These are phyloP conservation scores for Rhododendron ovatum DNA, from an alignment of 148 eudicot species.

Conservation along the genomic window DNA sequence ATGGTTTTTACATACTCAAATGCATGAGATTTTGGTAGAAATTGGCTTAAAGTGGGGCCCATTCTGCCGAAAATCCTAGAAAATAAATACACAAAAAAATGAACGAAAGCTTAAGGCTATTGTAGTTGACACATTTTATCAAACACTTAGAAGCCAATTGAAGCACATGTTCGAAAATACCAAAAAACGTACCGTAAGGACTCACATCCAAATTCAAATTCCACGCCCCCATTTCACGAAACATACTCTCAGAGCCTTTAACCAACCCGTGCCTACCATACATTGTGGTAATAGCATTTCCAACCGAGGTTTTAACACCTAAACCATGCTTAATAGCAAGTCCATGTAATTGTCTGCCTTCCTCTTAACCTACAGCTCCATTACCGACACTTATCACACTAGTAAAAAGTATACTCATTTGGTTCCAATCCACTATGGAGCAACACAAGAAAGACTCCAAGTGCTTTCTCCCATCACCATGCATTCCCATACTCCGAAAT, in stretches of 20 bases:
- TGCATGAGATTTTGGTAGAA: too few species aligned
- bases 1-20: too few species aligned
- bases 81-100: too few species aligned
- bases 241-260: slow-evolving; percentile 16
- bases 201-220: neutral
- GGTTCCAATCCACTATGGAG: neutral
- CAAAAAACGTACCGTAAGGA: too few species aligned
- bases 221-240: slow-evolving; percentile 4
- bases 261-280: slow-evolving; percentile 15
- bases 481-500: slow-evolving; percentile 13
- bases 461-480: slow-evolving; percentile 6
- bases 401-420: slow-evolving; percentile 4
- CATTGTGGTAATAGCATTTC: slow-evolving; percentile 14
- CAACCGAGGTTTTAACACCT: slow-evolving; percentile 6
- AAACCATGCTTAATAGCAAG: slow-evolving; percentile 11
- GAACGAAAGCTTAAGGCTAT: too few species aligned
- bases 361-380: neutral
- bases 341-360: slow-evolving; percentile 18
- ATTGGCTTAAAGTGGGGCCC: too few species aligned
- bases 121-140: too few species aligned
- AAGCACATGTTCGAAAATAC: too few species aligned
- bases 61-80: too few species aligned
- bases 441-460: neutral
- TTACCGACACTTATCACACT: slow-evolving; percentile 7
- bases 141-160: too few species aligned